phyloP scores from a whole-genome alignment of 2,329 filamentous ascomycete species.

The Talaromyces sp. region DNA sequence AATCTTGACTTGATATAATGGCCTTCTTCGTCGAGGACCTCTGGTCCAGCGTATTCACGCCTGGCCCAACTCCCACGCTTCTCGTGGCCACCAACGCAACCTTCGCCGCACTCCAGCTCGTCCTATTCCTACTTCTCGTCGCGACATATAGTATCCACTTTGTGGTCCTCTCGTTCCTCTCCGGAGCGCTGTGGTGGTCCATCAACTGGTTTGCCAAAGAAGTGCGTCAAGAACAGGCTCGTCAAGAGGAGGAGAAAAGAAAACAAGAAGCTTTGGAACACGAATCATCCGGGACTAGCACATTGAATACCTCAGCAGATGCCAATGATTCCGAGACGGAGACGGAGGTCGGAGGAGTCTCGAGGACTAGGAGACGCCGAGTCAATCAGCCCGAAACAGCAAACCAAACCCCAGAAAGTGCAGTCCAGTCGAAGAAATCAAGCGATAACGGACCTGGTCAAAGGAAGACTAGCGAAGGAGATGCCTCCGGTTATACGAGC shows the following conservation, averaged over 20 bases:
- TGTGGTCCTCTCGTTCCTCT: slow-evolving; percentile 73
- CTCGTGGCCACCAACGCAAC: slow-evolving; percentile 85
- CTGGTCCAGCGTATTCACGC: slow-evolving; percentile 90
- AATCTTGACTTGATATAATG: slow-evolving; percentile 7
- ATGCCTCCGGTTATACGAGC: slow-evolving; percentile 60
- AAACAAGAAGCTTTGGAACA: slow-evolving; percentile 21
- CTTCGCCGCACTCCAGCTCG: slow-evolving; percentile 79
- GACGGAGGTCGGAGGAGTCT: slow-evolving; percentile 24
- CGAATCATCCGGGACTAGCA: slow-evolving; percentile 28
- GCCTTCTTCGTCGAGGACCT: slow-evolving; percentile 67
- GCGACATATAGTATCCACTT: slow-evolving; percentile 90
- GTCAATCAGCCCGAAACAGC: slow-evolving; percentile 15
- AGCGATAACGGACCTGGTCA: slow-evolving; percentile 42
- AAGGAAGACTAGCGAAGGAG: slow-evolving; percentile 47
- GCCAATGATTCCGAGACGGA: slow-evolving; percentile 46
- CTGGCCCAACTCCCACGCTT: slow-evolving; percentile 83
- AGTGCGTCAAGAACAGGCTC: slow-evolving; percentile 53
- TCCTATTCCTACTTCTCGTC: slow-evolving; percentile 72
- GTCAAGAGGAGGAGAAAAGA: slow-evolving; percentile 37
- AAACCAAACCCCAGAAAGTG: slow-evolving; percentile 24
- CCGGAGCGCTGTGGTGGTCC: slow-evolving; percentile 80
- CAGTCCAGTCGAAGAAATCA: slow-evolving; percentile 46
- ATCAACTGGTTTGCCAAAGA: slow-evolving; percentile 96
- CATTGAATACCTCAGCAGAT: slow-evolving; percentile 33
- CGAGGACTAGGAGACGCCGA: slow-evolving; percentile 17